phyloP scores from a whole-genome alignment of 2,329 filamentous ascomycete species.

The Dactylellina sp. region DNA sequence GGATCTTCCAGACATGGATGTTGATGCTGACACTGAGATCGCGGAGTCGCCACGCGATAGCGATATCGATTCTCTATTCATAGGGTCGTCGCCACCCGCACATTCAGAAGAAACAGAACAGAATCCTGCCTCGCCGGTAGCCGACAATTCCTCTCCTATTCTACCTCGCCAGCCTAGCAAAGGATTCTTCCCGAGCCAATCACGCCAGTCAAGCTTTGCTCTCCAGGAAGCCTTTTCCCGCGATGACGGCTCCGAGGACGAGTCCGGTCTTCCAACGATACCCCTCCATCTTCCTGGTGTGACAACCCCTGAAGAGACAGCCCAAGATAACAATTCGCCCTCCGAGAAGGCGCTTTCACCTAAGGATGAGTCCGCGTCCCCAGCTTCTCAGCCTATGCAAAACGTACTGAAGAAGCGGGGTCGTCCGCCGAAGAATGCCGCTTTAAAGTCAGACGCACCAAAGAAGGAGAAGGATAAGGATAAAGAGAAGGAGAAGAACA shows the following conservation, averaged over 20 bases:
- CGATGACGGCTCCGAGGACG: conserved; percentile 28
- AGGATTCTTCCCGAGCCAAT: conserved; percentile 41
- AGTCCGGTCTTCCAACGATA: conserved; percentile 13
- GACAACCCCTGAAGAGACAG: conserved; percentile 25
- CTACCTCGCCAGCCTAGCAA: conserved; percentile 35
- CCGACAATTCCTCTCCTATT: conserved; percentile 27
- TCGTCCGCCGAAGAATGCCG: conserved; percentile 49
- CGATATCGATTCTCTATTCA: conserved; percentile 54
- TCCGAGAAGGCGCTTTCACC: conserved; percentile 42
- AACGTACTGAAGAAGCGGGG: conserved; percentile 39
- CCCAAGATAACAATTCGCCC: conserved; percentile 26
- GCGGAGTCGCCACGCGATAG: conserved; percentile 54
- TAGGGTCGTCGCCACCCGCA: conserved; percentile 51
- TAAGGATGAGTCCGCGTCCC: conserved; percentile 41
- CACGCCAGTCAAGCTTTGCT: conserved; percentile 25
- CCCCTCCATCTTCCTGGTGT: conserved; percentile 5
- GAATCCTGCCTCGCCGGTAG: conserved; percentile 35
- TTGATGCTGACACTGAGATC: conserved; percentile 50
- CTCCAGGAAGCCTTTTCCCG: conserved; percentile 37
- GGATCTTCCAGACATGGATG: conserved; percentile 8
- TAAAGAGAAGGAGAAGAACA: no score
- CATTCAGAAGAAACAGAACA: conserved; percentile 34
- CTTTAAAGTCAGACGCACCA: conserved; percentile 15
- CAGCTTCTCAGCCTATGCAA: conserved; percentile 27
- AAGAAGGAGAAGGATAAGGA: conserved; percentile 36